Conservation (phyloP, 345 rosid genomes). For the Arabis hirsuta region DNA sequence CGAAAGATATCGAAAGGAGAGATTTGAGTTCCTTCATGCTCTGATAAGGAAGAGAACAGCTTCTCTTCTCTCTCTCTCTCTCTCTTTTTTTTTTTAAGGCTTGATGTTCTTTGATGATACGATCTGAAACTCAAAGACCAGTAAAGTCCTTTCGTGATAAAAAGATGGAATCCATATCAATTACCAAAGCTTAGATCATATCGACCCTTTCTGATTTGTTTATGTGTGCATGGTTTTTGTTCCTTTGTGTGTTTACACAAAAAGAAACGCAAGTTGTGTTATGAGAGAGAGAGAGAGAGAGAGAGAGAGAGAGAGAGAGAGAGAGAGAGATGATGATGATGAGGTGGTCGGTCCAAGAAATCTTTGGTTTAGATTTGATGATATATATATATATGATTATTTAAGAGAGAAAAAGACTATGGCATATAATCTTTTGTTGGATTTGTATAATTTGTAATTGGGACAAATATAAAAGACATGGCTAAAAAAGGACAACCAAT, state of each 20-base stretch:
- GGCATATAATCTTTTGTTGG: constrained; percentile 19
- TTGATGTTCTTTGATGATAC: neutral
- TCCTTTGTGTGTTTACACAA: constrained; percentile 8
- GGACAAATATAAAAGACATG: constrained; percentile 31
- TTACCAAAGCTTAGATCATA: neutral
- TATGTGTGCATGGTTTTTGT: constrained; percentile 18
- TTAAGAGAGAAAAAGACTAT: constrained; percentile 6
- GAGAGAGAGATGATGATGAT: constrained; percentile 12
- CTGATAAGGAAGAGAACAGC: neutral
- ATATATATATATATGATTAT: constrained; percentile 1
- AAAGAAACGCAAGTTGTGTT: neutral
- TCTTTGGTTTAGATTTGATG: constrained; percentile 25
- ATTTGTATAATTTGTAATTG: constrained; percentile 17
- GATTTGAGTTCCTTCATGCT: constrained; percentile 18
- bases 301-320: neutral
- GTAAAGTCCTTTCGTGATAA: neutral
- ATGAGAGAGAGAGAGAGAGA: neutral
- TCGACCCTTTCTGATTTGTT: neutral
- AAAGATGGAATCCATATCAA: neutral
- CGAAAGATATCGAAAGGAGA: neutral
- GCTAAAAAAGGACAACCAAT: constrained; percentile 34
- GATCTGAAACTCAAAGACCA: constrained; percentile 11
- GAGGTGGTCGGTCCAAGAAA: constrained; percentile 35
- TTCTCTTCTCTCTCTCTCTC: neutral
- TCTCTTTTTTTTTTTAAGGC: neutral